Evolutionary conservation across 139 green algal genomes (phyloP).

Genomic region (Gonium pectorale): DNA sequence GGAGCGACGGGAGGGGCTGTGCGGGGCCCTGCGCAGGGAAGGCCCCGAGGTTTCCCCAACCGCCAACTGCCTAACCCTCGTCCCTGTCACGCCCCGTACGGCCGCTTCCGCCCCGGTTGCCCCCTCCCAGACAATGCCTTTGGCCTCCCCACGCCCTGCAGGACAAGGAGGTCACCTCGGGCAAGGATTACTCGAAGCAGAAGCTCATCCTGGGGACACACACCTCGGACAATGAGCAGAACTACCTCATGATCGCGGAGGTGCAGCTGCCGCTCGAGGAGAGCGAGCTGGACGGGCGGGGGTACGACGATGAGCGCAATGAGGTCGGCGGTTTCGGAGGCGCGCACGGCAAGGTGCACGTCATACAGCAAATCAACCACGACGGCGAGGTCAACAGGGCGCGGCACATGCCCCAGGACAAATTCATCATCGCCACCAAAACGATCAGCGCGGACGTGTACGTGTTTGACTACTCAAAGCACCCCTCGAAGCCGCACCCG

Average conservation of each 20-base stretch:
- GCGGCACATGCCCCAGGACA: conserved; percentile 85
- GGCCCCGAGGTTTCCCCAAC: no score
- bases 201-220: conserved; percentile 97
- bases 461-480: conserved; percentile 98
- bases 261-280: conserved; percentile 94
- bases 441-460: conserved; percentile 90
- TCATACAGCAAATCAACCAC: conserved; percentile 99
- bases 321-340: conserved; percentile 95
- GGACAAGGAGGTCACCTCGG: conserved; percentile 63
- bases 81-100: no score
- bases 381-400: conserved; percentile 98
- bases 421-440: conserved; percentile 98
- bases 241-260: conserved; percentile 98
- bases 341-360: conserved; percentile 82
- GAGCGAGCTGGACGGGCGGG: conserved; percentile 79
- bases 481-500: conserved; percentile 89
- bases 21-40: no score
- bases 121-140: no score
- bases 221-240: conserved; percentile 98
- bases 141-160: no score
- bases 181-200: conserved; percentile 93
- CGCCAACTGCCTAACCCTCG: no score
- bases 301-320: conserved; percentile 91
- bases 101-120: no score
- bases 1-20: conserved; percentile 7